phyloP scores from a whole-genome alignment of 768 basidiomycete species.

The Kwoniella sp. region DNA sequence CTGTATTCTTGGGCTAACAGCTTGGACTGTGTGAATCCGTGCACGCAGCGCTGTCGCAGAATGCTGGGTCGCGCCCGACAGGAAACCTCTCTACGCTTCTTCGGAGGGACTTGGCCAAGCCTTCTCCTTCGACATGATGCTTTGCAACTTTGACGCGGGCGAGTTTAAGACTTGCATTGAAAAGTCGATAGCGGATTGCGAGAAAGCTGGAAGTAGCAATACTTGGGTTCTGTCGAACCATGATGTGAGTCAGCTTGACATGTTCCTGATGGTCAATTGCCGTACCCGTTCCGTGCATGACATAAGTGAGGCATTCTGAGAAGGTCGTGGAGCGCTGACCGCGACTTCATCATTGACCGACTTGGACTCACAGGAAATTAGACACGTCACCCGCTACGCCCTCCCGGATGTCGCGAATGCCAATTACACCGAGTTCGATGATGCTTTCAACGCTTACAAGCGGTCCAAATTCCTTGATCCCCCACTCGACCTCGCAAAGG shows the following conservation, averaged over 20 bases:
- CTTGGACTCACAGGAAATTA: slow-evolving; percentile 29
- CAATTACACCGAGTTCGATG: slow-evolving; percentile 15
- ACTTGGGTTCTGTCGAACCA: slow-evolving; percentile 46
- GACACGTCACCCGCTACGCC: slow-evolving; percentile 47
- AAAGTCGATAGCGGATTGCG: slow-evolving; percentile 21
- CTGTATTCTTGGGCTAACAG: background rate
- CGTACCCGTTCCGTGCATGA: no score
- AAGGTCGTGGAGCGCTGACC: background rate
- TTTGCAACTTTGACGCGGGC: slow-evolving; percentile 33
- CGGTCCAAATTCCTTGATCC: slow-evolving; percentile 20
- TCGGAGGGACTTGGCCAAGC: slow-evolving; percentile 45
- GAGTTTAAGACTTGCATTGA: slow-evolving; percentile 33
- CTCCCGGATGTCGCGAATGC: slow-evolving; percentile 26
- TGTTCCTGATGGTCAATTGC: no score
- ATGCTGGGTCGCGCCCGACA: slow-evolving; percentile 44
- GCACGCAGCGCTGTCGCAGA: slow-evolving; percentile 44
- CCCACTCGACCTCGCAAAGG: slow-evolving; percentile 27
- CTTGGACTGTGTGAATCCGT: no score
- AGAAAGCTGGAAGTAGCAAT: slow-evolving; percentile 26
- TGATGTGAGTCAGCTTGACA: background rate
- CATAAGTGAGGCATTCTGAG: background rate
- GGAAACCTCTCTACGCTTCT: slow-evolving; percentile 42
- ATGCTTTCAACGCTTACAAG: slow-evolving; percentile 12
- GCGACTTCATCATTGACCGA: background rate
- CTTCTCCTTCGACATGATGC: slow-evolving; percentile 49